These are phyloP conservation scores for Macadamia integrifolia DNA, from an alignment of 164 flowering plant genomes.

Conservation along the genomic window DNA sequence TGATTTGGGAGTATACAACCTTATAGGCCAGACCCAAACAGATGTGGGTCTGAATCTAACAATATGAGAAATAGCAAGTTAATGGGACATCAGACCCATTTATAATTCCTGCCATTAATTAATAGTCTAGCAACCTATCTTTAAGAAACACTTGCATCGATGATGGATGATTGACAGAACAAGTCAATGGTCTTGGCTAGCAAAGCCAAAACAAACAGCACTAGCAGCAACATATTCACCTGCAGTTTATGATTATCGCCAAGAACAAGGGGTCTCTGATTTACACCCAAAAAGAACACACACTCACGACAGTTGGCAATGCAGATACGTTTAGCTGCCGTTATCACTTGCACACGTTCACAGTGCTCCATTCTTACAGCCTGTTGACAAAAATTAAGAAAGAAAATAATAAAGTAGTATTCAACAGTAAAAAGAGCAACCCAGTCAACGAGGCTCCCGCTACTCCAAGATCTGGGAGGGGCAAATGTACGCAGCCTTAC, in stretches of 20 bases:
- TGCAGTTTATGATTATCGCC: constrained; percentile 95
- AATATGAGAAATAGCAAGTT: not conserved
- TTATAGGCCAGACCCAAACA: not conserved
- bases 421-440: no score
- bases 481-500: no score
- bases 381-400: constrained; percentile 31
- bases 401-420: not conserved
- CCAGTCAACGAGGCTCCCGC: no score
- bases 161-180: not conserved
- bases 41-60: not conserved
- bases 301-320: constrained; percentile 99
- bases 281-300: constrained; percentile 84
- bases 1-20: no score
- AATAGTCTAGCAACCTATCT: not conserved
- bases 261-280: constrained; percentile 86
- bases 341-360: constrained; percentile 88
- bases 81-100: no score
- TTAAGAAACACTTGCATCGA: not conserved
- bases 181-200: not conserved
- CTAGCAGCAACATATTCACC: constrained; percentile 31
- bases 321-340: constrained; percentile 79
- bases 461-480: no score
- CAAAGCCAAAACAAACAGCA: not conserved
- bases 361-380: constrained; percentile 94
- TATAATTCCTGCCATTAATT: no score